These are phyloP conservation scores for Cucurbita moschata DNA, from an alignment of 306 rosid species.

Conservation along the genomic window DNA sequence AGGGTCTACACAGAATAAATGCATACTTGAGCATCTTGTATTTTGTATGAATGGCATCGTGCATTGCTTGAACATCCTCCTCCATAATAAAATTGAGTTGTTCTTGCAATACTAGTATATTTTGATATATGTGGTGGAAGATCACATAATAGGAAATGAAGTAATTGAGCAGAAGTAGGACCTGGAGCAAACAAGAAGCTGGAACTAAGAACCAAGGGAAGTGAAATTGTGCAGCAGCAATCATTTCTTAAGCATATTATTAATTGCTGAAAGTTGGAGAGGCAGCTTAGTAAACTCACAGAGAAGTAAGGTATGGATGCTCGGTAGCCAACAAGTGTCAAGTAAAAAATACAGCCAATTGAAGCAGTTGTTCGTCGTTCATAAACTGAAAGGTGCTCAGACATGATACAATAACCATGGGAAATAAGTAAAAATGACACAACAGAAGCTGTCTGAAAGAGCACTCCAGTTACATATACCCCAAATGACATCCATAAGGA, in stretches of 20 bases:
- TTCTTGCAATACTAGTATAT: conserved; percentile 50
- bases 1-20: background rate
- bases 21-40: conserved; percentile 88
- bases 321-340: conserved; percentile 87
- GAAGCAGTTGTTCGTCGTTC: conserved; percentile 89
- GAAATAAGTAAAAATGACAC: conserved; percentile 84
- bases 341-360: conserved; percentile 77
- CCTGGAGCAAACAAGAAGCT: conserved; percentile 34
- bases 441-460: conserved; percentile 81
- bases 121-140: conserved; percentile 78
- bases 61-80: conserved; percentile 68
- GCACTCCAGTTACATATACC: conserved; percentile 87
- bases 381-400: conserved; percentile 66
- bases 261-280: background rate
- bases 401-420: conserved; percentile 94
- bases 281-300: conserved; percentile 29
- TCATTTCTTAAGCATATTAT: background rate
- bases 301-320: conserved; percentile 86
- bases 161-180: conserved; percentile 68
- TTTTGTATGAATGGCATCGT: conserved; percentile 65
- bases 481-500: conserved; percentile 99
- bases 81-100: conserved; percentile 57
- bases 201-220: background rate
- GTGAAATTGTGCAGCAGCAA: conserved; percentile 14
- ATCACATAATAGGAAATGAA: conserved; percentile 64